Conservation (phyloP, 2,329 filamentous ascomycete genomes). For the Sporothrix dimorphospora region DNA sequence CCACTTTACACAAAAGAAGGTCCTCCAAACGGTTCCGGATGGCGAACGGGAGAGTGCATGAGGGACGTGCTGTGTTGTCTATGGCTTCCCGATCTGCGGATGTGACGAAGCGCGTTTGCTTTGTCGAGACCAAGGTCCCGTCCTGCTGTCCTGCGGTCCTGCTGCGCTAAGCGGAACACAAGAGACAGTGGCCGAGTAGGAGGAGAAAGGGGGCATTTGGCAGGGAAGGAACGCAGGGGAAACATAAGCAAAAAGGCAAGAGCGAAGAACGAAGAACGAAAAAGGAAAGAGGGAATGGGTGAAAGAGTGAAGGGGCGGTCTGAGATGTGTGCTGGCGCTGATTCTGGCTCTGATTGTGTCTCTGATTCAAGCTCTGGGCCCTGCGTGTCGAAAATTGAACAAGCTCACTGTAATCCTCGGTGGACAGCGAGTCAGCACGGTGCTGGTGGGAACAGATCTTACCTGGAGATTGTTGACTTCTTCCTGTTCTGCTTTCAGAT, state of each 20-base stretch:
- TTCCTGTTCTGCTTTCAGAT: conserved; percentile 9
- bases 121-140: conserved; percentile 17
- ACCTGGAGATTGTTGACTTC: conserved; percentile 10
- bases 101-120: conserved; percentile 17
- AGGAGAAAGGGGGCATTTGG: conserved; percentile 7
- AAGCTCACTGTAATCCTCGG: neutral
- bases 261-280: neutral
- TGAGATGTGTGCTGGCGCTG: neutral
- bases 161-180: neutral
- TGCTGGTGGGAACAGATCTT: conserved; percentile 2
- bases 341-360: neutral
- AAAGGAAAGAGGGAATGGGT: neutral
- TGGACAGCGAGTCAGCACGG: neutral
- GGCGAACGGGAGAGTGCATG: conserved; percentile 26
- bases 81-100: conserved; percentile 26
- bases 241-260: neutral
- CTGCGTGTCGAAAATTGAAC: neutral
- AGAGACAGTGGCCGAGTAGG: conserved; percentile 1
- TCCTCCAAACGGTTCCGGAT: conserved; percentile 4
- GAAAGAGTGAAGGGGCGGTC: conserved; percentile 1
- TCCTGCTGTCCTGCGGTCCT: neutral
- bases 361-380: neutral
- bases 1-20: conserved; percentile 15
- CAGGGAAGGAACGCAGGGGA: neutral
- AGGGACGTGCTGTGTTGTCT: conserved; percentile 22